Base-by-base conservation (phyloP, 331 rosid genomes). In the Acacia concinna region DNA sequence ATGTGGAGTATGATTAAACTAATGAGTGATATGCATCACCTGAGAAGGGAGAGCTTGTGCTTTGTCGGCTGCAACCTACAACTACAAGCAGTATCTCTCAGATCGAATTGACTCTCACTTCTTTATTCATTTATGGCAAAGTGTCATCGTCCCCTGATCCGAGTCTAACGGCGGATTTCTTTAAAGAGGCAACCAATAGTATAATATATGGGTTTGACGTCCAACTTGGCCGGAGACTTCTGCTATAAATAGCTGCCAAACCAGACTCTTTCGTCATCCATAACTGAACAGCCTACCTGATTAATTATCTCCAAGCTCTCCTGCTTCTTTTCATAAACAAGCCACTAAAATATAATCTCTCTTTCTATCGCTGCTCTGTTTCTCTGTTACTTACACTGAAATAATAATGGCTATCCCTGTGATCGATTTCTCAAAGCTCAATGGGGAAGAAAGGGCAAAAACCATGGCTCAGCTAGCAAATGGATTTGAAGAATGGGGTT, bases 401-500 rank as follows among this genome's bases (percentile, higher is more conserved):
- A 91, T 93, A 10, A 11, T 23, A 56, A 56, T 56, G 99, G 94
- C 90, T 35, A 79, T 95, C 73, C 99, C 99, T 43, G 98, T 95
- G 38, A 93, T 95, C 84, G 99, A 95, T 84, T 91, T 95, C 90
- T 93, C 99, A 43, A 93, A 90, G 75, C 94, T 95, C 75, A 66
- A 85, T 69, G 96, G 98, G 15, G 92, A 88, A 82, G 91, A 89
- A 70, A 93, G 98, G 80, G 90, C 91, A 78, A 78, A 87, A 32
- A 91, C 96, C 30, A 72, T 93, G 94, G 94, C 93, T 18, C 90
- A 81, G 74, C 86, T 95, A 18, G 94, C 93, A 8, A 90, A 90
- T 81, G 97, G 98, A 15, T 95, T 93, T 78, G 97, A 93, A 84
- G 97, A 93, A 63, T 95, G 99, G 99, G 99, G 99, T 13, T 95